Evolutionary conservation across 2,329 filamentous ascomycete genomes (phyloP).

Genomic region (Beauveria bassiana): DNA sequence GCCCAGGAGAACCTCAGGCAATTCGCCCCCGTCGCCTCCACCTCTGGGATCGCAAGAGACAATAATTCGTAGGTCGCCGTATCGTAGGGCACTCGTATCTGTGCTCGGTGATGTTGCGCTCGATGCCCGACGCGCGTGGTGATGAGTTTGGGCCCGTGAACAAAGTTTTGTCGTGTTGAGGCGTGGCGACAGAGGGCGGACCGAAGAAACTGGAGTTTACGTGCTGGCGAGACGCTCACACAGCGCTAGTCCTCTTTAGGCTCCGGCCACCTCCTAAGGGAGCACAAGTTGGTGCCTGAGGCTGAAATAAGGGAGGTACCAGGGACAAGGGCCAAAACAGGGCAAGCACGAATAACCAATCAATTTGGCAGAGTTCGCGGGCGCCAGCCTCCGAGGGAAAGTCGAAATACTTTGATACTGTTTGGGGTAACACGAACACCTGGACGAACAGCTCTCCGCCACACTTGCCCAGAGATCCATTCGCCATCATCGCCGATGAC

Average conservation of each 20-base stretch:
- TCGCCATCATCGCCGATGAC: conserved; percentile 16
- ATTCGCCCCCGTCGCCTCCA: conserved; percentile 38
- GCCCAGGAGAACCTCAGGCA: conserved; percentile 40
- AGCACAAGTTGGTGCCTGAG: conserved; percentile 20
- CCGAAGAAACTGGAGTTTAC: conserved; percentile 38
- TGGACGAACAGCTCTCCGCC: background rate
- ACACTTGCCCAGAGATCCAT: background rate
- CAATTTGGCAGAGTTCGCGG: background rate
- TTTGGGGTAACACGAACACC: conserved; percentile 8
- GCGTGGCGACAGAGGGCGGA: conserved; percentile 30
- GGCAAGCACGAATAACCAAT: background rate
- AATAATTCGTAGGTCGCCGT: conserved; percentile 29
- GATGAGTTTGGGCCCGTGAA: conserved; percentile 31
- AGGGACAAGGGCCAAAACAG: background rate
- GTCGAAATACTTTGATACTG: conserved; percentile 1
- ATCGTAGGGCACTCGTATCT: conserved; percentile 22
- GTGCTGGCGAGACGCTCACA: conserved; percentile 25
- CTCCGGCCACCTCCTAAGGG: conserved; percentile 13
- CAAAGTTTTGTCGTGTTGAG: conserved; percentile 38
- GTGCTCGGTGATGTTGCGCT: conserved; percentile 27
- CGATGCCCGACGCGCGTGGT: conserved; percentile 47
- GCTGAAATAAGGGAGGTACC: conserved; percentile 12
- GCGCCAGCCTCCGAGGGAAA: background rate
- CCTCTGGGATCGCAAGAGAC: conserved; percentile 29
- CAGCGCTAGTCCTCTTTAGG: conserved; percentile 27